Percentiles rank a stretch among this genome's conserved stretches.
Evolutionary conservation across 2,329 filamentous ascomycete genomes (phyloP).

Genomic region (Canariomyces notabilis): DNA sequence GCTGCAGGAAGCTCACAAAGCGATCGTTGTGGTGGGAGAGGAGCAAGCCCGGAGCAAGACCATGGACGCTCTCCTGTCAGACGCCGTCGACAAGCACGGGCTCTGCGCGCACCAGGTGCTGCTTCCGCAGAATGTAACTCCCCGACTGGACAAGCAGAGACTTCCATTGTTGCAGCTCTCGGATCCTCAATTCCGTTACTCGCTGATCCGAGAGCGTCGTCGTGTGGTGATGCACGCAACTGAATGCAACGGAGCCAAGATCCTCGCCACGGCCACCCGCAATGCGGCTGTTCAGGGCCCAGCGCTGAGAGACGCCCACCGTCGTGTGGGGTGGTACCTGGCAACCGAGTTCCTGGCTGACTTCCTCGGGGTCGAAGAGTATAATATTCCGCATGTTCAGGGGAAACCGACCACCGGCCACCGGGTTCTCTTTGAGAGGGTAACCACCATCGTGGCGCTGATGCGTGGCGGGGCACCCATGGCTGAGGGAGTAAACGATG

Average conservation of each 20-base stretch:
- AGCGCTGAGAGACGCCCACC: conserved; percentile 44
- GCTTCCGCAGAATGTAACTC: conserved; percentile 35
- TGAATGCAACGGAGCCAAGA: conserved; percentile 37
- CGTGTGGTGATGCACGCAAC: conserved; percentile 45
- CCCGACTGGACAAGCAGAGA: conserved; percentile 37
- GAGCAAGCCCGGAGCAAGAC: conserved; percentile 41
- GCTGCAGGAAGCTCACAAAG: conserved; percentile 47
- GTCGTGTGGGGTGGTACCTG: conserved; percentile 47
- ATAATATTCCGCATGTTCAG: conserved; percentile 48
- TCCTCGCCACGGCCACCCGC: conserved; percentile 51
- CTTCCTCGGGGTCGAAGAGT: conserved; percentile 46
- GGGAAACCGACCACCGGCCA: conserved; percentile 40
- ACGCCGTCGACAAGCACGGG: conserved; percentile 36
- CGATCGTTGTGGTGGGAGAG: conserved; percentile 52
- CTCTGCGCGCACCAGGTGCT: conserved; percentile 44
- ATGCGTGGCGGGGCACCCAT: conserved; percentile 61
- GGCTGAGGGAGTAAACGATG: conserved; percentile 52
- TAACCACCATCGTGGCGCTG: conserved; percentile 52
- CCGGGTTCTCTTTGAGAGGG: conserved; percentile 41
- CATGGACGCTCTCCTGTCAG: conserved; percentile 45
- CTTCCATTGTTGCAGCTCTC: conserved; percentile 40
- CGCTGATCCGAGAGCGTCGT: neutral
- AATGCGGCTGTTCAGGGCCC: conserved; percentile 43
- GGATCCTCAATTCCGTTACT: conserved; percentile 14
- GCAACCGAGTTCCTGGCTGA: conserved; percentile 43